Evolutionary conservation across 768 basidiomycete species (phyloP).

Genomic region (Podaxis pistillaris): DNA sequence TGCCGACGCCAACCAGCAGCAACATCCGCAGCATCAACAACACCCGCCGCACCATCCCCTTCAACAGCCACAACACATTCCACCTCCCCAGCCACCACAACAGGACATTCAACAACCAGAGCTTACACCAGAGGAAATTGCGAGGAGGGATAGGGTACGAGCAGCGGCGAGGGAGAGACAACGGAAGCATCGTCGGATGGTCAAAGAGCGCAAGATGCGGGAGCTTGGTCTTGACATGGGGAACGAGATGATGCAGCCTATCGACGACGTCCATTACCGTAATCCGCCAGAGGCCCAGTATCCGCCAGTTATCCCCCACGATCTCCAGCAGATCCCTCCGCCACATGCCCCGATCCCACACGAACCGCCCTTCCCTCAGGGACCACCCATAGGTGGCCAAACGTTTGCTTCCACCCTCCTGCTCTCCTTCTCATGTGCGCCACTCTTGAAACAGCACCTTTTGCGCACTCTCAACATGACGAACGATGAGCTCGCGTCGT

Average conservation of each 20-base stretch:
- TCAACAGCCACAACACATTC: conserved; percentile 15
- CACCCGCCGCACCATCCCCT: conserved; percentile 17
- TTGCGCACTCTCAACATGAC: conserved; percentile 72
- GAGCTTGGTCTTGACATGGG: conserved; percentile 84
- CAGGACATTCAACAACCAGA: conserved; percentile 21
- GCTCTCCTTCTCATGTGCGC: conserved; percentile 73
- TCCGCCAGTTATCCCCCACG: conserved; percentile 41
- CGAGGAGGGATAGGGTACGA: conserved; percentile 68
- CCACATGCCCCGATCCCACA: conserved; percentile 35
- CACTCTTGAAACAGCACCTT: conserved; percentile 72
- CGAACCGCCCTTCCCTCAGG: conserved; percentile 66
- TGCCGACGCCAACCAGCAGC: conserved; percentile 22
- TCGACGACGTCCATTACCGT: conserved; percentile 69
- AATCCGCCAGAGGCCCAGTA: conserved; percentile 48
- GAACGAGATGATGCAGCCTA: conserved; percentile 61
- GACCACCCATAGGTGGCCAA: conserved; percentile 60
- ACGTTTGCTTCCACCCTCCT: conserved; percentile 79
- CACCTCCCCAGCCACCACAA: conserved; percentile 14
- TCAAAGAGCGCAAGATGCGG: conserved; percentile 79
- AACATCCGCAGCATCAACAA: conserved; percentile 28
- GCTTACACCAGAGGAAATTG: conserved; percentile 62
- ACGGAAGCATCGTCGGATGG: conserved; percentile 74
- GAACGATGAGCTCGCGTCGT: conserved; percentile 72
- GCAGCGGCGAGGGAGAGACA: conserved; percentile 80
- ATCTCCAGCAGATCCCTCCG: conserved; percentile 33